Evolutionary conservation across 495 filamentous ascomycete genomes (phyloP), one percentile per base, ranked within the genome.

Genomic region (Talaromyces thailandensis): DNA sequence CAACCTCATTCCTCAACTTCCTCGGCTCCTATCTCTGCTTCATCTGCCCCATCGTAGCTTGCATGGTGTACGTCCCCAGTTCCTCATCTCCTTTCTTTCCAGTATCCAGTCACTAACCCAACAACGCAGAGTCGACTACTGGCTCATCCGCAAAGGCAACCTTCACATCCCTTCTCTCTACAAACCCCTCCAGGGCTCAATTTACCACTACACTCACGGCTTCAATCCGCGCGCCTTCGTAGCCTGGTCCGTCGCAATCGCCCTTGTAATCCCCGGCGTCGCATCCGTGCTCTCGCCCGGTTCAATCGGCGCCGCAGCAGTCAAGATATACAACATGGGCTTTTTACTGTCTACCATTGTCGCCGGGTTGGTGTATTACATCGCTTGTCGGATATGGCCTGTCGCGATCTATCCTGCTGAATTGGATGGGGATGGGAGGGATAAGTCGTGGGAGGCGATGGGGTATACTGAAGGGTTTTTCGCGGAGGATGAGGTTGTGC

Each of bases 21-120:
- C 68, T 83, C 2, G 73, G 69, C 18, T 74, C 73, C 4, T 83
- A 76, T 63, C 70, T 73, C 0, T 73, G 81, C 50, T 81, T 83
- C 66, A 62, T 82, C 2, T 71, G 71, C 43, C 74, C 73, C 1
- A 73, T 72, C 40, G 67, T 70, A 6, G 76, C 71, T 2, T 73
- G 79, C 24, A 66, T 77, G 66, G 66, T 75, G 57, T 59, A 43
- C 40, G 57, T 45, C 3, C 9, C 24, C 28, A n/a, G n/a, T n/a
- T n/a, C n/a, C n/a, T n/a, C n/a, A n/a, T n/a, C n/a, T n/a, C n/a
- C n/a, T n/a, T n/a, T n/a, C n/a, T n/a, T n/a, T n/a, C n/a, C n/a
- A n/a, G n/a, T n/a, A n/a, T n/a, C n/a, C n/a, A n/a, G n/a, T n/a
- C n/a, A 43, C 18, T 43, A 5, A 11, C 6, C 21, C 12, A 16